phyloP scores from a whole-genome alignment of 768 basidiomycete species.

The Kwoniella newhampshirensis region DNA sequence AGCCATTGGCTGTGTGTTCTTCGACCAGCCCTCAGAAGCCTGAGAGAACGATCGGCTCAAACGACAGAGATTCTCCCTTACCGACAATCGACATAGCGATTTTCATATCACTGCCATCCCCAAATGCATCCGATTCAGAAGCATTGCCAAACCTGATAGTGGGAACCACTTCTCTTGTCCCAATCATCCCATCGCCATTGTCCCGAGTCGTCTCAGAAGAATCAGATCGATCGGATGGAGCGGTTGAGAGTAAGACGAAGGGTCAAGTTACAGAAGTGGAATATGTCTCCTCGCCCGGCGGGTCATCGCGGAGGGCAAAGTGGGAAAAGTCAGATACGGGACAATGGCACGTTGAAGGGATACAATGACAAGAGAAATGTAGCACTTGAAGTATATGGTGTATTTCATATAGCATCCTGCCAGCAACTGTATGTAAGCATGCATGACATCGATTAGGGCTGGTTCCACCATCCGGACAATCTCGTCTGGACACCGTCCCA shows the following conservation, averaged over 20 bases:
- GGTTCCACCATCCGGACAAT: slow-evolving; percentile 60
- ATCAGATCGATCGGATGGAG: slow-evolving; percentile 1
- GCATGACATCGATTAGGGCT: not conserved
- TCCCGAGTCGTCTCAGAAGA: not conserved
- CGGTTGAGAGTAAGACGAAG: not conserved
- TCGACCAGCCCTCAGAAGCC: not conserved
- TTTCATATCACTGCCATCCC: slow-evolving; percentile 13
- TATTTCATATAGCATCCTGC: too few species aligned
- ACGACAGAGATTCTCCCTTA: not conserved
- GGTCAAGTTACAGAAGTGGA: slow-evolving; percentile 13
- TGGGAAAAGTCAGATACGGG: slow-evolving; percentile 8
- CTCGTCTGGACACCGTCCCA: slow-evolving; percentile 94
- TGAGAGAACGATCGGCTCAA: too few species aligned
- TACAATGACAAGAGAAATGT: not conserved
- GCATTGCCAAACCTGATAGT: slow-evolving; percentile 18
- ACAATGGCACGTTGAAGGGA: slow-evolving; percentile 16
- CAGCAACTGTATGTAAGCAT: too few species aligned
- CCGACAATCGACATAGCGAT: slow-evolving; percentile 16
- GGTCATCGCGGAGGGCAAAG: not conserved
- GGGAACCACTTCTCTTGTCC: slow-evolving; percentile 10
- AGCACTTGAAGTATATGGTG: too few species aligned
- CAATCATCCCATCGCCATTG: not conserved
- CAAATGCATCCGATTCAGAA: slow-evolving; percentile 1
- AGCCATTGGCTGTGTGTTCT: slow-evolving; percentile 13
- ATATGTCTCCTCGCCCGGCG: not conserved